Evolutionary conservation across 2,329 filamentous ascomycete species (phyloP).

Genomic region (Xylaria sp.): DNA sequence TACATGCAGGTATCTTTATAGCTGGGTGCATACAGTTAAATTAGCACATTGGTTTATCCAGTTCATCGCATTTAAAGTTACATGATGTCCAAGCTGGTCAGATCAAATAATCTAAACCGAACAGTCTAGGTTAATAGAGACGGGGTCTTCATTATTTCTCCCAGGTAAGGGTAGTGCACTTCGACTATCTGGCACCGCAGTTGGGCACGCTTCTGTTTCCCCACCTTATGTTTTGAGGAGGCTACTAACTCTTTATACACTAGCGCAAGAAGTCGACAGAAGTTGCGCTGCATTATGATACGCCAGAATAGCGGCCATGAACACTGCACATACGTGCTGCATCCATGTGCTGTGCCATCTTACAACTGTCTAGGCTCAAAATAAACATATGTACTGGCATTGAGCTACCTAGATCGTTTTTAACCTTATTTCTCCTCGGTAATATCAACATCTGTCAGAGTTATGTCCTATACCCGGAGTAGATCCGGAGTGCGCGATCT

Average conservation of each 20-base stretch:
- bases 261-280: not conserved
- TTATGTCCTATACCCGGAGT: constrained; percentile 1
- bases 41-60: too few relatives aligned
- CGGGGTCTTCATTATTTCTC: not conserved
- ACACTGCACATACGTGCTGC: not conserved
- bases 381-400: not conserved
- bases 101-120: not conserved
- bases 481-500: not conserved
- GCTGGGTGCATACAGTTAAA: too few relatives aligned
- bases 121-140: not conserved
- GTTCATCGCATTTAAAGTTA: too few relatives aligned
- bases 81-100: not conserved
- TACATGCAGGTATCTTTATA: not conserved
- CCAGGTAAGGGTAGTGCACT: not conserved
- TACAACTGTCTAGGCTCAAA: not conserved
- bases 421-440: not conserved
- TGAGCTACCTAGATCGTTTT: not conserved
- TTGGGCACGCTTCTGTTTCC: not conserved
- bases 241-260: not conserved
- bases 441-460: not conserved
- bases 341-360: not conserved
- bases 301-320: not conserved
- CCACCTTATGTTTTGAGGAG: not conserved
- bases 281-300: not conserved
- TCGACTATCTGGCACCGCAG: not conserved